Evolutionary conservation across 2,329 filamentous ascomycete species (phyloP).

Genomic region (Pseudopithomyces chartarum): DNA sequence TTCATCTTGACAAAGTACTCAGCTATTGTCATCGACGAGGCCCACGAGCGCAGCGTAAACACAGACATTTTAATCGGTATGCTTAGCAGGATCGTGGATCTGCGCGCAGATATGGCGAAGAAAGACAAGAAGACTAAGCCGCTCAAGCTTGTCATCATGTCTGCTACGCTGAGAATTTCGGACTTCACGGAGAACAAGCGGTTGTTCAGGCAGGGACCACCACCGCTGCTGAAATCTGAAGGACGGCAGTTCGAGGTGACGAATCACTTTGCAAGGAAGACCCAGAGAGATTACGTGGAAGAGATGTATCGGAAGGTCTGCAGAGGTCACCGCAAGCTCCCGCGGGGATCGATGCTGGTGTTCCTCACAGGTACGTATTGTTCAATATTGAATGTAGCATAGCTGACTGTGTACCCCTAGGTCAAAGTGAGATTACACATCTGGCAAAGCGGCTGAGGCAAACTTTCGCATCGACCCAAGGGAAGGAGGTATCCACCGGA

Average conservation of each 20-base stretch:
- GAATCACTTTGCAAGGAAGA: constrained; percentile 83
- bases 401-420: no score
- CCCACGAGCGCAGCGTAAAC: constrained; percentile 95
- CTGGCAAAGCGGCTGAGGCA: constrained; percentile 80
- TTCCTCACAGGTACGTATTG: constrained; percentile 74
- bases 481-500: constrained; percentile 57
- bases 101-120: constrained; percentile 74
- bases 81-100: constrained; percentile 87
- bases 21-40: constrained; percentile 92
- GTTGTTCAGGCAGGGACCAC: constrained; percentile 74
- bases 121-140: constrained; percentile 73
- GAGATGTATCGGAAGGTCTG: constrained; percentile 88
- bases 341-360: constrained; percentile 87
- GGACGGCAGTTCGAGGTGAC: constrained; percentile 91
- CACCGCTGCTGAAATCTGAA: constrained; percentile 86
- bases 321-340: constrained; percentile 85
- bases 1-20: constrained; percentile 90
- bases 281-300: constrained; percentile 85
- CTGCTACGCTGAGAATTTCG: constrained; percentile 86
- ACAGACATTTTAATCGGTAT: constrained; percentile 98
- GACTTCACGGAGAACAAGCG: constrained; percentile 85
- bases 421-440: constrained; percentile 82
- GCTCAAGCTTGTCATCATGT: constrained; percentile 97
- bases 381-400: no score
- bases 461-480: constrained; percentile 62